Evolutionary conservation across 305 asterid genomes (phyloP).

Genomic region (Fraxinus albicans): DNA sequence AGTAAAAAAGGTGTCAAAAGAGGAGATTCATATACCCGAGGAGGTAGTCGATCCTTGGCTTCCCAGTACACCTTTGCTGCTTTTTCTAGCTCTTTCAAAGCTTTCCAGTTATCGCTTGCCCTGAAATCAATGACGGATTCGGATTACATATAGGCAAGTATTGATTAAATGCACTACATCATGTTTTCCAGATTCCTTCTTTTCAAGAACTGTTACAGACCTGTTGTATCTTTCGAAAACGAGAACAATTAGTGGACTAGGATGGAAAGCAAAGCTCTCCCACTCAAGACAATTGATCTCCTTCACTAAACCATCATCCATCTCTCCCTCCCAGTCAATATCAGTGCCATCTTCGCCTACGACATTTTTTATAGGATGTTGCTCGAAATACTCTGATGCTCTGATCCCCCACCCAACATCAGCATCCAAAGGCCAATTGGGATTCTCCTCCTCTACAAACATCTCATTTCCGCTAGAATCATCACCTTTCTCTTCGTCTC

Average conservation of each 20-base stretch:
- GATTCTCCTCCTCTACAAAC: slow-evolving; percentile 80
- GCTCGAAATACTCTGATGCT: slow-evolving; percentile 90
- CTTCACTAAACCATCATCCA: slow-evolving; percentile 75
- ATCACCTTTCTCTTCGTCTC: not conserved
- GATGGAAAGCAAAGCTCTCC: slow-evolving; percentile 98
- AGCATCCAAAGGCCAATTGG: slow-evolving; percentile 95
- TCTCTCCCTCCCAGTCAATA: slow-evolving; percentile 95
- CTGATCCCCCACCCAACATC: slow-evolving; percentile 96
- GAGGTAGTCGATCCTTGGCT: slow-evolving; percentile 87
- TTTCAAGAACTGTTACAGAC: slow-evolving; percentile 29
- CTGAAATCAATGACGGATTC: slow-evolving; percentile 37
- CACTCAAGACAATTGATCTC: slow-evolving; percentile 95
- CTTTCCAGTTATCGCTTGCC: slow-evolving; percentile 92
- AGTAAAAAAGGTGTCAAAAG: not conserved
- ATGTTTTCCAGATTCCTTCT: not conserved
- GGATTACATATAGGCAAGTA: not conserved
- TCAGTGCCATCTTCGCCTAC: slow-evolving; percentile 77
- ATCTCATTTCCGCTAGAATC: slow-evolving; percentile 37
- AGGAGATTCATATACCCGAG: slow-evolving; percentile 69
- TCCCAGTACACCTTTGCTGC: slow-evolving; percentile 90
- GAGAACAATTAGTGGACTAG: slow-evolving; percentile 89
- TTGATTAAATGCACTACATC: not conserved
- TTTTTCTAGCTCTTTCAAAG: slow-evolving; percentile 80
- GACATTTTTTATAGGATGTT: slow-evolving; percentile 73
- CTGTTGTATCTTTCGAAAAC: slow-evolving; percentile 92